Evolutionary conservation across 2,329 filamentous ascomycete genomes (phyloP).

Genomic region (Microdochium bolleyi): DNA sequence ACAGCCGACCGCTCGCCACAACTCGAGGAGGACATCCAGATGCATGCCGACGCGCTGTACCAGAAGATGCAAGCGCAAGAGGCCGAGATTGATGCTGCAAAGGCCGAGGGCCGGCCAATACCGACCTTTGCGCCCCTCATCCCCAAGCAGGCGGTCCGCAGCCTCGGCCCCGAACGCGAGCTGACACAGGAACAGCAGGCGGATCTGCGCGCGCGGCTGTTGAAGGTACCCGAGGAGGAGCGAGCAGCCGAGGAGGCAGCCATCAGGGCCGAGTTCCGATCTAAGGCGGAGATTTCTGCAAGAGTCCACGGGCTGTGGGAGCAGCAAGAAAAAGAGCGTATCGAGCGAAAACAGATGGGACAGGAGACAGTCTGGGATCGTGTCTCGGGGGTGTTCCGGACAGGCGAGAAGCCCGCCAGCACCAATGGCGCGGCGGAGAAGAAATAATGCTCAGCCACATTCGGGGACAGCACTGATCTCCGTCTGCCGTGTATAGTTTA

Average conservation of each 20-base stretch:
- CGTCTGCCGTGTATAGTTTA: no score
- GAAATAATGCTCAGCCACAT: not conserved
- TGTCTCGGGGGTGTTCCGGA: slow-evolving; percentile 20
- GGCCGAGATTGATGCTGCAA: slow-evolving; percentile 60
- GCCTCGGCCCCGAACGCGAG: slow-evolving; percentile 12
- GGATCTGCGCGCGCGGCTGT: slow-evolving; percentile 44
- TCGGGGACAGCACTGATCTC: no score
- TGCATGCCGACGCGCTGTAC: slow-evolving; percentile 90
- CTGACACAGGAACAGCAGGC: slow-evolving; percentile 41
- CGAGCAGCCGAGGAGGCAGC: slow-evolving; percentile 56
- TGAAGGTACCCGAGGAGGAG: slow-evolving; percentile 50
- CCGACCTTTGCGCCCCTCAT: slow-evolving; percentile 55
- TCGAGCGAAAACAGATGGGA: slow-evolving; percentile 49
- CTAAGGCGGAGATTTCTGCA: slow-evolving; percentile 50
- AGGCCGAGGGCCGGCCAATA: slow-evolving; percentile 47
- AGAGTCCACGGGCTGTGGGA: slow-evolving; percentile 47
- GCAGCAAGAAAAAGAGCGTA: slow-evolving; percentile 44
- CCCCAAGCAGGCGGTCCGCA: slow-evolving; percentile 15
- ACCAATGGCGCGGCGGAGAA: not conserved
- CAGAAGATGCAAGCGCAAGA: slow-evolving; percentile 83
- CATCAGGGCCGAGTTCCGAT: slow-evolving; percentile 52
- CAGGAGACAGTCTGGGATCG: slow-evolving; percentile 35
- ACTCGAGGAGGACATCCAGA: slow-evolving; percentile 82
- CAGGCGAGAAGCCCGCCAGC: not conserved
- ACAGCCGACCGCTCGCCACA: slow-evolving; percentile 55